Evolutionary conservation across 305 asterid genomes (phyloP).

Genomic region (Solanum chacoense): DNA sequence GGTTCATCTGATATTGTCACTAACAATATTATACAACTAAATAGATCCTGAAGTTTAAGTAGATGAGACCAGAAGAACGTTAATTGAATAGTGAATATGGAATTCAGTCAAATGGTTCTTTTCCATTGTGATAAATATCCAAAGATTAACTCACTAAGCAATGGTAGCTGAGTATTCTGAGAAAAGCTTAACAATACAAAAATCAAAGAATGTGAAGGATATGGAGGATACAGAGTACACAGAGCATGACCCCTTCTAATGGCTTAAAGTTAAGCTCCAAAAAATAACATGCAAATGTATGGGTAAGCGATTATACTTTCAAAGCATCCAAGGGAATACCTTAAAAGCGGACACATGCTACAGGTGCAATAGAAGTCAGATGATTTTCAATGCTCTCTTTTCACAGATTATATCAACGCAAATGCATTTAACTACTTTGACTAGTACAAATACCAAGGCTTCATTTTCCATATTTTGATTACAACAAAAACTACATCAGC

Average conservation of each 20-base stretch:
- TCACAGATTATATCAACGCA: not conserved
- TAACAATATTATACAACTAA: not conserved
- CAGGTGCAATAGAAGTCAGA: not conserved
- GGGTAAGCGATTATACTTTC: no score
- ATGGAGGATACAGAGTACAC: not conserved
- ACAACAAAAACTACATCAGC: not conserved
- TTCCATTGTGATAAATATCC: not conserved
- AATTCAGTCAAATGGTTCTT: not conserved
- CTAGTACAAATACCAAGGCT: not conserved
- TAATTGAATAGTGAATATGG: not conserved
- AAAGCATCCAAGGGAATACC: no score
- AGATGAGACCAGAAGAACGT: not conserved
- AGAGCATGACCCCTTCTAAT: not conserved
- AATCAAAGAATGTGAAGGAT: not conserved
- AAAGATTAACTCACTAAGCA: not conserved
- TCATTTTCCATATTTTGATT: not conserved
- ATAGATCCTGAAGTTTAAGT: not conserved
- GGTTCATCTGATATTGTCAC: not conserved
- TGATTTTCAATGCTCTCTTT: not conserved
- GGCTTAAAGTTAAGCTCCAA: no score
- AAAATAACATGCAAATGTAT: no score
- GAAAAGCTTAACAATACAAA: not conserved
- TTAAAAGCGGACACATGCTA: no score
- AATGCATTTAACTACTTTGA: not conserved
- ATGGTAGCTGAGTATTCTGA: not conserved